These are phyloP conservation scores for Globisporangium emineosum DNA, from an alignment of 352 stramenopile species.

Conservation along the genomic window DNA sequence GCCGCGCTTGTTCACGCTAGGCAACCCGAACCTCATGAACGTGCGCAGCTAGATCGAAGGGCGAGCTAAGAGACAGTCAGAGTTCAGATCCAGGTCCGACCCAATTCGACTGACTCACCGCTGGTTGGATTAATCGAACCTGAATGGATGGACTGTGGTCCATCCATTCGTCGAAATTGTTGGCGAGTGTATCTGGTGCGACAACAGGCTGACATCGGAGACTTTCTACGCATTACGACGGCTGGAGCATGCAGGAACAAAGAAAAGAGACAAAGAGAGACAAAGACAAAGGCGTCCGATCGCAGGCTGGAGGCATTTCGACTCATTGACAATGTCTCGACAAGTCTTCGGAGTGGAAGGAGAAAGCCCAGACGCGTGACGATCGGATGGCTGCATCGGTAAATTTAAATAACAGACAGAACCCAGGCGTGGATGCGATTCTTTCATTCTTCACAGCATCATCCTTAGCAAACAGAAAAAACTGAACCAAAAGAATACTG, in stretches of 20 bases:
- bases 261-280: background rate
- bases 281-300: background rate
- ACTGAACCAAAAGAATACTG: too few species aligned
- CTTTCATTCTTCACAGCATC: background rate
- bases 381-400: background rate
- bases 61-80: too few species aligned
- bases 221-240: background rate
- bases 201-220: background rate
- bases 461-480: background rate
- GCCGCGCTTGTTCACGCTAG: slow-evolving; percentile 95
- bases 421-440: background rate
- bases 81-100: background rate
- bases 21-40: slow-evolving; percentile 72
- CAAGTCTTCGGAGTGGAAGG: background rate
- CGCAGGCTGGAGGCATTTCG: background rate
- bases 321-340: background rate
- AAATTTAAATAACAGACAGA: background rate
- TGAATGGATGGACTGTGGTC: background rate
- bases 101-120: background rate
- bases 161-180: too few species aligned
- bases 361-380: background rate
- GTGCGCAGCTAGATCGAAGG: slow-evolving; percentile 21
- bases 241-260: background rate
- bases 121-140: background rate
- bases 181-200: background rate